Evolutionary conservation across 2,329 filamentous ascomycete genomes (phyloP).

Genomic region (Cladosporium sp.): DNA sequence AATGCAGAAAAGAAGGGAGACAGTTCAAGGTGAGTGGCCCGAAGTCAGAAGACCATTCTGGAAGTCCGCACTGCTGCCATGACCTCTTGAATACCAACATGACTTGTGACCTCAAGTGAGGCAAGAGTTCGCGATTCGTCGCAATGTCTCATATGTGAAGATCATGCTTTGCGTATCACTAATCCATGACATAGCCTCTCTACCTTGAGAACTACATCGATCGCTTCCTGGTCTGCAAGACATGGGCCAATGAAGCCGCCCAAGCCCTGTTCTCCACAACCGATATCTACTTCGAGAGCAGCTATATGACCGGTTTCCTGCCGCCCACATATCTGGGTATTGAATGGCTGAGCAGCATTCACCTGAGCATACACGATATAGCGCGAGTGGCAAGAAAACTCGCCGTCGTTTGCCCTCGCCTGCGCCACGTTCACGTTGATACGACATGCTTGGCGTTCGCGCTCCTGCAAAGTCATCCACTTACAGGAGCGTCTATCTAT

Average conservation of each 20-base stretch:
- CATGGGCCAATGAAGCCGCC: not conserved
- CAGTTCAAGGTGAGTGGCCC: not conserved
- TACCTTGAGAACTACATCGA: not conserved
- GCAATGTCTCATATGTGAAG: no score
- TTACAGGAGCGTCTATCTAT: not conserved
- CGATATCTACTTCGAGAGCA: not conserved
- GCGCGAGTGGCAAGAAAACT: not conserved
- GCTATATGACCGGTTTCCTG: not conserved
- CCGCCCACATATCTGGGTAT: not conserved
- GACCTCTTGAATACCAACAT: no score
- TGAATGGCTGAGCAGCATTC: not conserved
- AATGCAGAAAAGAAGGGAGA: not conserved
- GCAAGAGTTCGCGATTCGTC: no score
- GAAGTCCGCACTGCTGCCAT: no score
- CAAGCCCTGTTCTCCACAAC: not conserved
- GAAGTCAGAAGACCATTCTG: not conserved
- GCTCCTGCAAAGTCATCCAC: no score
- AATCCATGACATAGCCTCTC: not conserved
- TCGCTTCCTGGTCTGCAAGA: not conserved
- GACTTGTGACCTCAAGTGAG: no score
- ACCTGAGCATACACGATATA: not conserved
- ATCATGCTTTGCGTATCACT: not conserved
- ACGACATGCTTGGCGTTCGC: not conserved
- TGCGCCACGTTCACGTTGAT: not conserved
- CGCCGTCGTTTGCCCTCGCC: not conserved